Evolutionary conservation across 371 early-diverging fungal genomes (phyloP), one percentile per base, ranked within the genome.

Genomic region (Mucor irregularis): DNA sequence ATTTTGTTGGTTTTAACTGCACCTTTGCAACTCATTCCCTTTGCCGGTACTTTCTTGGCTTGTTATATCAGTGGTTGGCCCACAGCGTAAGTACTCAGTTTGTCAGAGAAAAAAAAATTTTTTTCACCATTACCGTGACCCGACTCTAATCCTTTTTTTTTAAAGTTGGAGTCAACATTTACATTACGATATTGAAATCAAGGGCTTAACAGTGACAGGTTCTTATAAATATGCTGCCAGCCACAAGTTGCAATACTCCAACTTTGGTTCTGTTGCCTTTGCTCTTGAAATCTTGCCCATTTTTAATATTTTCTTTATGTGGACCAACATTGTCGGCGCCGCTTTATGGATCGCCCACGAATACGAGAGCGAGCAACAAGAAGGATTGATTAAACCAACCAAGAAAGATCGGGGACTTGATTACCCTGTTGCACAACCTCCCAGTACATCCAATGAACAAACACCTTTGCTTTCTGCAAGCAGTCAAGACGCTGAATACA

Each of bases 321-420:
- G 83, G 73, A 85, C 89, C 10, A 86, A 86, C 46, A 80, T 81
- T 51, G 81, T 88, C 5, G 86, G 85, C 5, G 76, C 83, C n/a
- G 85, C 82, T 7, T 64, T 88, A 21, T 88, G 87, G 86, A 79
- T 83, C 6, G 76, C 71, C 11, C 81, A 82, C 43, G 71, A 73
- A 30, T 76, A 71, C 53, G 67, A 65, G 39, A 37, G 19, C 1
- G 61, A 61, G 46, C n/a, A n/a, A n/a, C n/a, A n/a, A n/a, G n/a
- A n/a, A n/a, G n/a, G n/a, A 43, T n/a, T 19, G 44, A 28, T 42
- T 28, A 42, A 8, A 25, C 19, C 25, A 24, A 7, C 3, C 11
- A 17, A 39, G n/a, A 48, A 42, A 14, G 24, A 33, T 1, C 31
- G 31, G 14, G 16, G 40, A 33, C 10, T 28, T 31, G 29, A 35